Evolutionary conservation across 2,329 filamentous ascomycete species (phyloP).

Genomic region (Boeremia lycopersici): DNA sequence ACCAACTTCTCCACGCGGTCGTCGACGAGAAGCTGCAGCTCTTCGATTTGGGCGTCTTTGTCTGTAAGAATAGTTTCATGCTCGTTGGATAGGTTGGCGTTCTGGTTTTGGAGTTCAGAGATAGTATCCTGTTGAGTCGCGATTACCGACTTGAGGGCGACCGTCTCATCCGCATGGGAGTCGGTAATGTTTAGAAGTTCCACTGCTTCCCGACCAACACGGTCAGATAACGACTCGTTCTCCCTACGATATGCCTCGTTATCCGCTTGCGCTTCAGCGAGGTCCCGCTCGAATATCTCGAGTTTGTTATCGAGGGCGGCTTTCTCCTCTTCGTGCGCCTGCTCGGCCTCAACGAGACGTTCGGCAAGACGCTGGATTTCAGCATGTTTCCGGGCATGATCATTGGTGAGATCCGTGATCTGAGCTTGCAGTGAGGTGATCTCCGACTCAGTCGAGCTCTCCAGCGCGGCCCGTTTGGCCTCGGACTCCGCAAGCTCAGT

Average conservation of each 20-base stretch:
- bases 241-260: slow-evolving; percentile 35
- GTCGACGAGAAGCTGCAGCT: slow-evolving; percentile 43
- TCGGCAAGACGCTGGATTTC: slow-evolving; percentile 47
- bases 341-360: slow-evolving; percentile 33
- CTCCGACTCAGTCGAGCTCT: slow-evolving; percentile 38
- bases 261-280: slow-evolving; percentile 26
- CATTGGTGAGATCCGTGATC: slow-evolving; percentile 50
- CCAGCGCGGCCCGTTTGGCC: slow-evolving; percentile 39
- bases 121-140: slow-evolving; percentile 49
- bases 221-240: slow-evolving; percentile 36
- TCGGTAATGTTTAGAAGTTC: slow-evolving; percentile 40
- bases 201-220: slow-evolving; percentile 36
- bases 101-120: slow-evolving; percentile 34
- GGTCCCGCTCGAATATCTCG: slow-evolving; percentile 27
- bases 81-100: slow-evolving; percentile 31
- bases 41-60: slow-evolving; percentile 39
- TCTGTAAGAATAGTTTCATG: slow-evolving; percentile 34
- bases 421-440: slow-evolving; percentile 44
- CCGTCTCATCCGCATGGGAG: slow-evolving; percentile 36
- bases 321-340: slow-evolving; percentile 34
- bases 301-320: slow-evolving; percentile 33
- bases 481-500: slow-evolving; percentile 42
- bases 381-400: slow-evolving; percentile 46
- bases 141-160: slow-evolving; percentile 46
- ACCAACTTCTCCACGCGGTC: slow-evolving; percentile 42